Evolutionary conservation across 2,329 filamentous ascomycete species (phyloP).

Genomic region (Calonectria pseudoreteaudii): DNA sequence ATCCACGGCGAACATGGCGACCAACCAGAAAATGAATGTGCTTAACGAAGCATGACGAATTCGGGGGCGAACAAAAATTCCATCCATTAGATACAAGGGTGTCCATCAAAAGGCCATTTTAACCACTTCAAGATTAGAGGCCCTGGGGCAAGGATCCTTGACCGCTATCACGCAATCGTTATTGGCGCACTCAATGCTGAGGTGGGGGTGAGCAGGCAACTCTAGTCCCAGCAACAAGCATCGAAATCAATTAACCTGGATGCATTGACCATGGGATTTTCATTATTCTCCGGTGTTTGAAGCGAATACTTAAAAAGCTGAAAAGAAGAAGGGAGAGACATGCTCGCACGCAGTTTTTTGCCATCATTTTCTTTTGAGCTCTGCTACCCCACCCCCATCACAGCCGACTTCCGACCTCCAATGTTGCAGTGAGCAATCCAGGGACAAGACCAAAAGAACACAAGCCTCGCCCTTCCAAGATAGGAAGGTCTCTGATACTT

Average conservation of each 20-base stretch:
- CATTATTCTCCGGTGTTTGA: background rate
- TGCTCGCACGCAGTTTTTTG: background rate
- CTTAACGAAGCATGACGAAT: background rate
- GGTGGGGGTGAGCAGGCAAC: background rate
- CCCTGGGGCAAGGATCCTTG: background rate
- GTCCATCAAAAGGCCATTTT: background rate
- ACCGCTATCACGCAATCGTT: background rate
- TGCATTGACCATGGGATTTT: background rate
- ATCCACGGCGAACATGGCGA: background rate
- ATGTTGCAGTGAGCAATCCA: background rate
- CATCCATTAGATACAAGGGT: background rate
- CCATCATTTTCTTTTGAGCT: background rate
- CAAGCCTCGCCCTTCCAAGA: background rate
- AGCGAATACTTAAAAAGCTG: background rate
- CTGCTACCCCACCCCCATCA: background rate
- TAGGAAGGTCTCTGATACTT: background rate
- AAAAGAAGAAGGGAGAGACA: background rate
- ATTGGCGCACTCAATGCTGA: background rate
- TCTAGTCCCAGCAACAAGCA: background rate
- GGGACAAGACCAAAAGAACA: background rate
- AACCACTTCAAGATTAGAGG: background rate
- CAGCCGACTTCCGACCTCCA: background rate
- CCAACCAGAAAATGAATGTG: background rate
- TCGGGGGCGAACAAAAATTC: background rate
- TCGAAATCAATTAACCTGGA: background rate